Evolutionary conservation across 306 rosid species (phyloP), one percentile per base, ranked within the genome.

Genomic region (Prosopis cineraria): DNA sequence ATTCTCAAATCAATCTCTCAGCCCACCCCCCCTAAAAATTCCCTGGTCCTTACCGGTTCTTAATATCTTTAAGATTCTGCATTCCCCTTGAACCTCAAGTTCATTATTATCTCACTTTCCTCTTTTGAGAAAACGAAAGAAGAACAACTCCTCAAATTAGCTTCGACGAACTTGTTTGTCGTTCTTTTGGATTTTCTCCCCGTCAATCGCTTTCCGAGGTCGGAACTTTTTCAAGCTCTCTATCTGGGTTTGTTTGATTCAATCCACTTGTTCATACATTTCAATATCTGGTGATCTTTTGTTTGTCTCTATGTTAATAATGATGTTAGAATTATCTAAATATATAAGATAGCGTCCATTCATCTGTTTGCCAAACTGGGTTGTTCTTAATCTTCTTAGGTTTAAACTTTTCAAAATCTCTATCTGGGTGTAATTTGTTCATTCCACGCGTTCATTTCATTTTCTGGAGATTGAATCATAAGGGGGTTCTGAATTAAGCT

Each of bases 51-150:
- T 72, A 66, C 74, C 78, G 56, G 47, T 83, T 78, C 74, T 79
- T n/a, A 52, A 55, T 80, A 50, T 78, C 94, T 85, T 89, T 80
- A 90, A 94, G 85, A 82, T 83, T 87, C 85, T 86, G 79, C 90
- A 64, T 86, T 77, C 88, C 45, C 47, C 84, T 69, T 78, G 69
- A 79, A 48, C 88, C 85, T 73, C 83, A 79, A 77, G 9, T 72
- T 83, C 64, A 65, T 52, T n/a, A n/a, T 84, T 59, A 3, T 30
- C n/a, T 12, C 47, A 33, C 33, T 78, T 75, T 62, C 56, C 67
- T 52, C 41, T 20, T 31, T 59, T 53, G 25, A 11, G 43, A 78
- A 50, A 75, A 22, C 34, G 3, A 48, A 68, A 59, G 0, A 19
- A 48, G 37, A 1, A n/a, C 27, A 31, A 40, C 66, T 74, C 84